phyloP scores from a whole-genome alignment of 192 early-diverging fungal species.

The Mortierella claussenii region DNA sequence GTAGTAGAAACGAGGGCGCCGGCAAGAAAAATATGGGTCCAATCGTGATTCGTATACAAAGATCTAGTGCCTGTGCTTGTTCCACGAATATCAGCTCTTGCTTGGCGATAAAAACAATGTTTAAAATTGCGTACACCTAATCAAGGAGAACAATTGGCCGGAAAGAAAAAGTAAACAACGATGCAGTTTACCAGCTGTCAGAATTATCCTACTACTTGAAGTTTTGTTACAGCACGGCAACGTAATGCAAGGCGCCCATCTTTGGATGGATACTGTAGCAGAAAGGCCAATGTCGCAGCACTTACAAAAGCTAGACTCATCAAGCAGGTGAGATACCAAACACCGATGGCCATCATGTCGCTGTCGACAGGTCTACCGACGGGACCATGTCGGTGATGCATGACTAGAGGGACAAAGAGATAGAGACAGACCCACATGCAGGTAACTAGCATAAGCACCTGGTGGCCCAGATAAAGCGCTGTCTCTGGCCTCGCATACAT shows the following conservation, averaged over 20 bases:
- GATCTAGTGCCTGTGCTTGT: conserved; percentile 32
- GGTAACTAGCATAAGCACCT: conserved; percentile 14
- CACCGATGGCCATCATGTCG: conserved; percentile 42
- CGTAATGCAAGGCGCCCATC: too few relatives aligned
- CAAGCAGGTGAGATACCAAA: conserved; percentile 38
- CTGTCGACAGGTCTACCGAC: conserved; percentile 25
- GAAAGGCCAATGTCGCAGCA: too few relatives aligned
- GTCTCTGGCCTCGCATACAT: conserved; percentile 11
- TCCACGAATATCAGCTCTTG: conserved; percentile 7
- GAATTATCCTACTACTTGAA: too few relatives aligned
- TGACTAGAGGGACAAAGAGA: conserved; percentile 36
- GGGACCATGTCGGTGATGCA: conserved; percentile 23
- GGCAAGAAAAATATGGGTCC: conserved; percentile 36
- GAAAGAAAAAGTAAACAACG: too few relatives aligned
- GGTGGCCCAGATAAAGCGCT: conserved; percentile 20
- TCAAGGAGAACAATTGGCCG: neutral
- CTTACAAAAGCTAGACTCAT: conserved; percentile 21
- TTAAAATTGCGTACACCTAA: conserved; percentile 16
- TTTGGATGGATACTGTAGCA: too few relatives aligned
- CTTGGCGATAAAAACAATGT: conserved; percentile 2
- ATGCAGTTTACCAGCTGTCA: too few relatives aligned
- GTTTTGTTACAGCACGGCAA: too few relatives aligned
- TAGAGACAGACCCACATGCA: conserved; percentile 26
- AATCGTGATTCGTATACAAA: conserved; percentile 31
- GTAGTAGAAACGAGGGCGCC: conserved; percentile 22